Conservation (phyloP, 2,329 filamentous ascomycete genomes). For the Zelopaecilomyces penicillatus region DNA sequence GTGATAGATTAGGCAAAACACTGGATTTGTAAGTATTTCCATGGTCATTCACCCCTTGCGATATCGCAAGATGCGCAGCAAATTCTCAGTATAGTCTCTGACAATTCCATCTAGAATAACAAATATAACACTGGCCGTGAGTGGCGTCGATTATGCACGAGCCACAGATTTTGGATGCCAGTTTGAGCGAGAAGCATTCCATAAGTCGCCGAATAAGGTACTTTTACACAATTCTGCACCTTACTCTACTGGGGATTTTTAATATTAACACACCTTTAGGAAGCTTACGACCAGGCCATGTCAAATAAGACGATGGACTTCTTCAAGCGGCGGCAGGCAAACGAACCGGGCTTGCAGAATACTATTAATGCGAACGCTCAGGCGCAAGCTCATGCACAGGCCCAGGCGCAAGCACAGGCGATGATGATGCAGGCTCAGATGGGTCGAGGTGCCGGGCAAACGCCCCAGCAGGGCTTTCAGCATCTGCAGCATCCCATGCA, state of each 20-base stretch:
- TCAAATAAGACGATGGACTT: conserved; percentile 38
- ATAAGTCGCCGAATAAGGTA: conserved; percentile 41
- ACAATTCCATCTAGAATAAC: conserved; percentile 32
- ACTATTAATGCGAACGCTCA: conserved; percentile 38
- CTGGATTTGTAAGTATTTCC: conserved; percentile 32
- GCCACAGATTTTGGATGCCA: conserved; percentile 34
- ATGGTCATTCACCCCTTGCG: neutral
- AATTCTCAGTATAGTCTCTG: conserved; percentile 5
- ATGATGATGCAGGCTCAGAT: conserved; percentile 48
- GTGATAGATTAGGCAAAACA: conserved; percentile 34
- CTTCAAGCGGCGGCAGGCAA: conserved; percentile 41
- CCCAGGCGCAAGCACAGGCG: conserved; percentile 33
- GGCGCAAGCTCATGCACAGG: conserved; percentile 30
- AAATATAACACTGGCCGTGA: conserved; percentile 40
- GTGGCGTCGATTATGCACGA: conserved; percentile 30
- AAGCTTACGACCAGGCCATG: conserved; percentile 42
- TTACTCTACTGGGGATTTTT: too few relatives aligned
- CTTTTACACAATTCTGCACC: conserved; percentile 6
- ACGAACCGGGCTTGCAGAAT: conserved; percentile 41
- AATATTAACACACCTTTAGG: conserved; percentile 22
- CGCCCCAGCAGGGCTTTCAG: conserved; percentile 46
- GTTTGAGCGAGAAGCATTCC: conserved; percentile 41
- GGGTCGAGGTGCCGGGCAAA: conserved; percentile 42
- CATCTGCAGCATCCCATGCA: conserved; percentile 53
- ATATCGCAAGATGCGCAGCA: neutral